Evolutionary conservation across 306 rosid species (phyloP), one percentile per base, ranked within the genome.

Genomic region (Gynostemma pentaphyllum): DNA sequence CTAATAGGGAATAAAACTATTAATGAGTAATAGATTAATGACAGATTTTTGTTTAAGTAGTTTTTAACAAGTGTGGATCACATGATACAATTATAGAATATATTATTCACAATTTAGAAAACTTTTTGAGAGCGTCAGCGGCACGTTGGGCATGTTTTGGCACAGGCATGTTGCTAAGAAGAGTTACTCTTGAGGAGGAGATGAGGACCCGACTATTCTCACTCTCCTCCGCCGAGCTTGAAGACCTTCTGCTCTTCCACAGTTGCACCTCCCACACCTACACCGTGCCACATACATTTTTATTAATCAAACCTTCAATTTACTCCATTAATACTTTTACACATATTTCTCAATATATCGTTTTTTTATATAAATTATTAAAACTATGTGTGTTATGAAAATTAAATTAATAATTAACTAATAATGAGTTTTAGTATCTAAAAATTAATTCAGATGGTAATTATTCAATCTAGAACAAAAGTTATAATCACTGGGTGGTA

Each of bases 191-290:
- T 14, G 98, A 81, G 2, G 94, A 72, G 36, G 98, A 70, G 49
- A 84, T 74, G 64, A 85, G 28, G 2, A 83, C 63, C 81, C n/a
- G n/a, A n/a, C 62, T 81, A 6, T 22, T 59, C 59, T 75, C 64
- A 14, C 27, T 28, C 22, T 12, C 16, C 27, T 28, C 23, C n/a
- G n/a, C n/a, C 45, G 77, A 62, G 75, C 73, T 69, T 69, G 88
- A 78, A 67, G n/a, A n/a, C n/a, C 88, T 85, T 78, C 79, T 76
- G 70, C 70, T 68, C 80, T 92, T 92, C 87, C 80, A 77, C 26
- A 92, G 48, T 42, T 26, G 44, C 28, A 82, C 98, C 59, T 88
- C 96, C 98, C 96, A 90, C 59, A 90, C 97, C 82, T 80, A 66
- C 40, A 42, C 37, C 48, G 37, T 59, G 19, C 37, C 32, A 5